Base-by-base conservation (phyloP, 2,329 filamentous ascomycete species). In the Clonostachys byssicola region DNA sequence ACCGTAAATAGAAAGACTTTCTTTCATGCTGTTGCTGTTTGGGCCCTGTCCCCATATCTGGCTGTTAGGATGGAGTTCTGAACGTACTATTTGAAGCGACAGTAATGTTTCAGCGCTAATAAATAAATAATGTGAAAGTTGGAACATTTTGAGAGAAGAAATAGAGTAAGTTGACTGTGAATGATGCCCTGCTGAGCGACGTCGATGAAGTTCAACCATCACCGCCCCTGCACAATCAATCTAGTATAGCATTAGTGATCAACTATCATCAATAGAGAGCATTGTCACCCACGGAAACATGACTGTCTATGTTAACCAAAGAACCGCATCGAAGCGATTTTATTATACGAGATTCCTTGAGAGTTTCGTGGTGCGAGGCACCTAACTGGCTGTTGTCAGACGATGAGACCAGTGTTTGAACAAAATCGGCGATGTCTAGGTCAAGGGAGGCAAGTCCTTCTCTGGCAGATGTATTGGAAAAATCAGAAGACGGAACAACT, bases 151-250 rank as follows among this genome's bases (percentile, higher is more conserved):
- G 12, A 96, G 66, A 1, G 73, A 75, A 20, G 66, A 72, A 23
- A 95, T 72, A 30, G 23, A 30, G 23, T 30, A 10, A 30, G 10
- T 30, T 30, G 23, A 10, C 23, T 30, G 23, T 30, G 23, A 30
- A 30, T 30, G 8, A 7, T 72, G 75, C 35, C 81, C 76, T 4
- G 79, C 75, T 38, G 83, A 78, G 34, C 56, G 57, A 34, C 60
- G 58, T 45, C 89, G 82, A 56, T 89, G 82, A 20, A 96, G 65
- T 53, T 95, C 89, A 6, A 80, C 78, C n/a, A 97, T 68, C 3
- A 97, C 70, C 23, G 92, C 92, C n/a, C 92, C 90, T 23, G 86
- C 88, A 65, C 94, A 97, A 4, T 89, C 88, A 43, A 95, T 73
- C 71, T 84, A 39, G 14, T 47, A 42, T 7, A 48, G n/a, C 5